phyloP scores from a whole-genome alignment of 768 basidiomycete species.

The Hortiboletus flavorubellus region DNA sequence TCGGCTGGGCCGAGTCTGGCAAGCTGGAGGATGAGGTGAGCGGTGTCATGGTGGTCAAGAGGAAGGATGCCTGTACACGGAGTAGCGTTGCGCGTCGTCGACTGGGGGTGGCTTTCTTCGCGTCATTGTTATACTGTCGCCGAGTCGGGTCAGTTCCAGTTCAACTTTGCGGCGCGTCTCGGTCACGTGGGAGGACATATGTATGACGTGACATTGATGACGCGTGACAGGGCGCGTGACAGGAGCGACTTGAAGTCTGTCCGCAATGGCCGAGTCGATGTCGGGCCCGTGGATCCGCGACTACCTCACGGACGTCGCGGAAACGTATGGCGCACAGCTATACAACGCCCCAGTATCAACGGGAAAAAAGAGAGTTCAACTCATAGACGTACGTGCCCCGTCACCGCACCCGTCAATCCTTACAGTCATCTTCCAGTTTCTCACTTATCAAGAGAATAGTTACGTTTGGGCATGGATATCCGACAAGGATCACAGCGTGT shows the following conservation, averaged over 20 bases:
- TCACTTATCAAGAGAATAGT: slow-evolving; percentile 46
- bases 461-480: slow-evolving; percentile 65
- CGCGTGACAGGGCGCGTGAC: slow-evolving; percentile 23
- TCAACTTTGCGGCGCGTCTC: slow-evolving; percentile 4
- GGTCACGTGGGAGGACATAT: slow-evolving; percentile 16
- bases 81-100: not conserved
- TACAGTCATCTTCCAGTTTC: slow-evolving; percentile 41
- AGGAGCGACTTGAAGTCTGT: not conserved
- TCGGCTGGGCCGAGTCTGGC: slow-evolving; percentile 5
- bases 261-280: slow-evolving; percentile 38
- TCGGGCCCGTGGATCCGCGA: slow-evolving; percentile 52
- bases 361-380: slow-evolving; percentile 53
- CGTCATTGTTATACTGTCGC: slow-evolving; percentile 12
- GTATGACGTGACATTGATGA: slow-evolving; percentile 17
- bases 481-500: slow-evolving; percentile 50
- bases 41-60: not conserved
- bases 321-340: slow-evolving; percentile 49
- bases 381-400: slow-evolving; percentile 45
- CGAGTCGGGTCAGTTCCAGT: not conserved
- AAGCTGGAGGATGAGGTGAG: slow-evolving; percentile 6
- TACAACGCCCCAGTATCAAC: slow-evolving; percentile 15
- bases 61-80: slow-evolving; percentile 3
- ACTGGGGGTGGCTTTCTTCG: slow-evolving; percentile 23
- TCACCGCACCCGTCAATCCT: not conserved
- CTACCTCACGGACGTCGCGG: slow-evolving; percentile 49